These are phyloP conservation scores for Debaryomycetaceae sp. DNA, from an alignment of 1,139 yeast genomes.

Conservation along the genomic window DNA sequence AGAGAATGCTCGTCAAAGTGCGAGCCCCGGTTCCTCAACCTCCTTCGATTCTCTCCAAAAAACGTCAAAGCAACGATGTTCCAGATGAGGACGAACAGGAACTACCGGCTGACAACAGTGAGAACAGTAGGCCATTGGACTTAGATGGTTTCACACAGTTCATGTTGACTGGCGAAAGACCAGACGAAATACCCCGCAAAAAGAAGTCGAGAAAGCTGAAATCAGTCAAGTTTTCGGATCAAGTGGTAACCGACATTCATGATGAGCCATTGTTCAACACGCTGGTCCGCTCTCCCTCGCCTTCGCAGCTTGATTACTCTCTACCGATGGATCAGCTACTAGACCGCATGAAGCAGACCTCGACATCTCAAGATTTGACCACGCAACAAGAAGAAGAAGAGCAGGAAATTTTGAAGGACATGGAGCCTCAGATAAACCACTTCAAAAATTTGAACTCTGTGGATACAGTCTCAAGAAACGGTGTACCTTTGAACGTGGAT, in stretches of 20 bases:
- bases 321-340: conserved; percentile 74
- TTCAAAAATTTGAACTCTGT: conserved; percentile 60
- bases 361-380: conserved; percentile 15
- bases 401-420: conserved; percentile 58
- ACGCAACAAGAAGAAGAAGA: conserved; percentile 49
- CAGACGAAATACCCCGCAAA: conserved; percentile 36
- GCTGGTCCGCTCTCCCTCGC: conserved; percentile 23
- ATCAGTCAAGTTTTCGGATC: conserved; percentile 70
- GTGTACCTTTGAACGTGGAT: conserved; percentile 52
- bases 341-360: conserved; percentile 32
- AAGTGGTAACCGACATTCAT: conserved; percentile 47
- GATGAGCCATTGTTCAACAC: conserved; percentile 21
- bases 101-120: conserved; percentile 16
- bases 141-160: conserved; percentile 73
- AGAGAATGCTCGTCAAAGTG: conserved; percentile 45
- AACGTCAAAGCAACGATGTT: conserved; percentile 45
- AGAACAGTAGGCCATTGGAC: conserved; percentile 42
- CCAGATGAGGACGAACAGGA: conserved; percentile 28
- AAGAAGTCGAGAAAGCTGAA: conserved; percentile 42
- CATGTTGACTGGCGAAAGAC: conserved; percentile 68
- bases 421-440: conserved; percentile 64
- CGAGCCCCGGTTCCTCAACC: conserved; percentile 66
- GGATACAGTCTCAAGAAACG: conserved; percentile 61
- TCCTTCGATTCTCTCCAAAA: conserved; percentile 59
- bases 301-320: conserved; percentile 47